Evolutionary conservation across 2,329 filamentous ascomycete species (phyloP).

Genomic region (Zymoseptoria tritici): DNA sequence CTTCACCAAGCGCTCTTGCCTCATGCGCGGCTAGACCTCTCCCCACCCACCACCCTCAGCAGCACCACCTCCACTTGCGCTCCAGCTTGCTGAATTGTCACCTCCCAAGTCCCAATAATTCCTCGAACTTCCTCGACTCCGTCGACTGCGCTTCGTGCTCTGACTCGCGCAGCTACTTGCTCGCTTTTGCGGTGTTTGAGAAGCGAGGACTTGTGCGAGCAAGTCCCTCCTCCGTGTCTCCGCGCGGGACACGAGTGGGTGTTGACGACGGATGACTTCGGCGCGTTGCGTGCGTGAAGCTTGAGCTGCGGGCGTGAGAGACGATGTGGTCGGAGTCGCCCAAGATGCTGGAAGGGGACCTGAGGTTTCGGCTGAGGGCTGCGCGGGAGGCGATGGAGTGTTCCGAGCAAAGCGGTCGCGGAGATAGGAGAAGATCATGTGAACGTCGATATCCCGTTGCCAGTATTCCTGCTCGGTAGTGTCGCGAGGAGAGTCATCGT

Average conservation of each 20-base stretch:
- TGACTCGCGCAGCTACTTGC: constrained; percentile 72
- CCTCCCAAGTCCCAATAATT: constrained; percentile 92
- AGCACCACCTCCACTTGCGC: constrained; percentile 56
- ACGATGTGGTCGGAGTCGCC: constrained; percentile 25
- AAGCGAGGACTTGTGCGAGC: constrained; percentile 1
- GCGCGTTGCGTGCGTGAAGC: constrained; percentile 64
- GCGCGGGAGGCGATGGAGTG: constrained; percentile 12
- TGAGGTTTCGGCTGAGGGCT: constrained; percentile 16
- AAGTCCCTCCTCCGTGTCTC: constrained; percentile 11
- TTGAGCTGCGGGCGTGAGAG: constrained; percentile 38
- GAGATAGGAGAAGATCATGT: constrained; percentile 84
- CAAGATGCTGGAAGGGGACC: constrained; percentile 28
- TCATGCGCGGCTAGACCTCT: constrained; percentile 44
- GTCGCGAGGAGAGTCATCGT: constrained; percentile 17
- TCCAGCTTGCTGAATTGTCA: constrained; percentile 36
- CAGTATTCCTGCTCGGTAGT: constrained; percentile 65
- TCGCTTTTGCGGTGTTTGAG: constrained; percentile 23
- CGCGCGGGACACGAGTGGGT: constrained; percentile 67
- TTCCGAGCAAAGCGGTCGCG: constrained; percentile 60
- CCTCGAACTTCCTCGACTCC: constrained; percentile 56
- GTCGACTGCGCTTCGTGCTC: constrained; percentile 62
- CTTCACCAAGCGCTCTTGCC: too few relatives aligned
- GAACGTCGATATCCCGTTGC: constrained; percentile 86
- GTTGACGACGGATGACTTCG: constrained; percentile 78
- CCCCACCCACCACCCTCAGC: constrained; percentile 65